Percentiles rank a stretch among this genome's conserved stretches.
phyloP scores from a whole-genome alignment of 2,329 filamentous ascomycete genomes.

The Ophiostoma triangulosporum region DNA sequence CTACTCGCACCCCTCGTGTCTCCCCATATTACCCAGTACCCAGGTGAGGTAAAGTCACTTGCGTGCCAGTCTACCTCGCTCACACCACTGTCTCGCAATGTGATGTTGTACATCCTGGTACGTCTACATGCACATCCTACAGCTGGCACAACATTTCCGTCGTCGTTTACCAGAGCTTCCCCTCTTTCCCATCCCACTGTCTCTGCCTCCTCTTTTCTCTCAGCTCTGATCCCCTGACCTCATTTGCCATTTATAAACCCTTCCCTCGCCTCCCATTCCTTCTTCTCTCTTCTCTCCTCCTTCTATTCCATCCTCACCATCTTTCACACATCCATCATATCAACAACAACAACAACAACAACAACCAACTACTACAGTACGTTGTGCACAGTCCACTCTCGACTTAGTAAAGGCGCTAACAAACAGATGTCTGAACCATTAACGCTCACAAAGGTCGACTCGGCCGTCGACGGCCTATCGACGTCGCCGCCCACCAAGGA shows the following conservation, averaged over 20 bases:
- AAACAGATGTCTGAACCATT: conserved; percentile 41
- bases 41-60: neutral
- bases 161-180: conserved; percentile 5
- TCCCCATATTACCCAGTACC: neutral
- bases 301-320: neutral
- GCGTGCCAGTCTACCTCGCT: neutral
- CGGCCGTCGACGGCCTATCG: conserved; percentile 68
- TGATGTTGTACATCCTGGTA: neutral
- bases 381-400: too few relatives aligned
- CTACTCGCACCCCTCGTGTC: neutral
- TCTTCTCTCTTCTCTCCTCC: neutral
- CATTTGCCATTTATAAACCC: neutral
- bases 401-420: too few relatives aligned
- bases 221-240: neutral
- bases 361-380: neutral
- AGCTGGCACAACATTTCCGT: neutral
- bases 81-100: neutral
- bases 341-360: neutral
- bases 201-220: conserved; percentile 1
- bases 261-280: neutral
- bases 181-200: conserved; percentile 3
- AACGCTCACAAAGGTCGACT: conserved; percentile 64
- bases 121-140: neutral
- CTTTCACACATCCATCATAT: neutral
- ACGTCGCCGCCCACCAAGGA: conserved; percentile 44